Conservation (phyloP, 164 flowering plant species). For the Vitis riparia region DNA sequence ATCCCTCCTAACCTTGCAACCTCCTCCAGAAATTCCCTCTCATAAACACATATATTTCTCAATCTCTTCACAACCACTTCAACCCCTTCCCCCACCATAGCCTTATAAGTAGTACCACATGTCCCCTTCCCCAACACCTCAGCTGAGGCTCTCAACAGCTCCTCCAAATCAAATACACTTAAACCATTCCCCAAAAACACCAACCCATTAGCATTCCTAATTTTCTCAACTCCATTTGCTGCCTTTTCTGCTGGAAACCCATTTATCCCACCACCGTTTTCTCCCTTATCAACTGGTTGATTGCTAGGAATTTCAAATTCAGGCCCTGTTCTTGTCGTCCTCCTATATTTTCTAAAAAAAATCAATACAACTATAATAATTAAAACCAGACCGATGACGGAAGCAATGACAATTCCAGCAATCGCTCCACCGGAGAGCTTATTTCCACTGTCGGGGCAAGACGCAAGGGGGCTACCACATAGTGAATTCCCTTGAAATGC, state of each 20-base stretch:
- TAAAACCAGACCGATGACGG: background rate
- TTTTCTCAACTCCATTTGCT: background rate
- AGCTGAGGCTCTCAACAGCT: slow-evolving; percentile 1
- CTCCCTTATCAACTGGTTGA: background rate
- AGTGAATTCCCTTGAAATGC: slow-evolving; percentile 1
- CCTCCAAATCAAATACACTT: background rate
- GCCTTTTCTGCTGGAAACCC: background rate
- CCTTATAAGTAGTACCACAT: slow-evolving; percentile 3
- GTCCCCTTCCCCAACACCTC: slow-evolving; percentile 3
- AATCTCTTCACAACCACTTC: slow-evolving; percentile 4
- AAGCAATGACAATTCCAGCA: background rate
- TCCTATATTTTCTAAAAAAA: background rate
- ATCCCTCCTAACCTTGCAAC: background rate
- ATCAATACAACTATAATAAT: background rate
- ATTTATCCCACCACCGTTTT: background rate
- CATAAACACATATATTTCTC: background rate
- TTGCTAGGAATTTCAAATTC: background rate
- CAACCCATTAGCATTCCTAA: background rate
- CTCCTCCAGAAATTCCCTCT: slow-evolving; percentile 1
- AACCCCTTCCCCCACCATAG: background rate
- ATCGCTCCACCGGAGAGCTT: background rate
- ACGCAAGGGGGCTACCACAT: background rate
- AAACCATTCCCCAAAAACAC: background rate
- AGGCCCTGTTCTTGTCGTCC: background rate
- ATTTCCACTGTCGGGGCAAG: background rate